Evolutionary conservation across 129 eudicot genomes (phyloP), one percentile per base, ranked within the genome.

Genomic region (Arctium lappa): DNA sequence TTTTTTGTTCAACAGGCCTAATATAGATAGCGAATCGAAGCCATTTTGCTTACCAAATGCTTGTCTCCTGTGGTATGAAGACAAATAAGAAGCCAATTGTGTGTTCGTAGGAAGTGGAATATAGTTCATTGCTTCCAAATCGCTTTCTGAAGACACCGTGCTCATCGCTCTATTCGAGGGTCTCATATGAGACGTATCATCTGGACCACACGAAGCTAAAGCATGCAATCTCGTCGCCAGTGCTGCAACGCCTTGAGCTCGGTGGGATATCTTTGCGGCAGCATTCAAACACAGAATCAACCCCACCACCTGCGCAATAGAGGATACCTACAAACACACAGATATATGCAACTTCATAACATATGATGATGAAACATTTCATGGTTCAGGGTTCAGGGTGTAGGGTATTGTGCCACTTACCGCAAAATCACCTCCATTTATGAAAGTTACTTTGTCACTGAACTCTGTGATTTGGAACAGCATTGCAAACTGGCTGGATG

Each of bases 201-300:
- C 72, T 48, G 97, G 87, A 42, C 85, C 89, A 80, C 92, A 90
- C 2, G 98, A 88, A 72, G 89, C 88, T 39, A 88, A 74, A 34
- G 94, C 98, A 84, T 93, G 98, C 98, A 97, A 93, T 83, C 88
- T 91, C 62, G 86, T 87, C 32, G 97, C 98, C 66, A 90, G 6
- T 44, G 94, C 91, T 30, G 93, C 94, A 53, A 93, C 78, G 5
- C 91, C 94, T 80, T 91, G 98, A 72, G 98, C 98, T 79, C 95
- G 86, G 36, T 89, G 93, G 27, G 98, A 91, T 78, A 93, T 93
- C 88, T 93, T 93, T 37, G 98, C 92, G 84, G 97, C 98, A 69
- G 94, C 98, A 83, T 93, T 92, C 48, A 93, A 87, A 86, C 98
- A 93, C 60, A 93, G 84, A 77, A 85, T 92, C 85, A 90, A 77